Base-by-base conservation (phyloP, 805 yeast species). In the Ogataea neopini region DNA sequence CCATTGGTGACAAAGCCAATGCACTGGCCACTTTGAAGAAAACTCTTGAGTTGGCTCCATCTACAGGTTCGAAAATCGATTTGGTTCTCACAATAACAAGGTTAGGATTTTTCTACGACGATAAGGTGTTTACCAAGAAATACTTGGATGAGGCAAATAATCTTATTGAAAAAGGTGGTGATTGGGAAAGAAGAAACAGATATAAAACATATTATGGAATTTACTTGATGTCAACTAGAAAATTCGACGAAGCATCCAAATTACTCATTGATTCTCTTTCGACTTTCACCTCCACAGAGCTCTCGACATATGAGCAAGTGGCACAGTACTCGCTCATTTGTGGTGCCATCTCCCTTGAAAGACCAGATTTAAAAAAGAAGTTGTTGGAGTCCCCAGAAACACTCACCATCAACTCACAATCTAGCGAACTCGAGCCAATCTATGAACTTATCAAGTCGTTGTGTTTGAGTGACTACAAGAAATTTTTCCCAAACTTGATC, bases 151-250 rank as follows among this genome's bases (percentile, higher is more conserved):
- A 83, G 57, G 82, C 85, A 15, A 82, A 86, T 61, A 62, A 72
- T 19, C 76, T 88, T 64, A 89, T 94, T 60, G 98, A 92, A 60
- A 87, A 89, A 61, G 99, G 98, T 47, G 99, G 99, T 52, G 99
- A 94, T 67, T 94, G 99, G 99, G 99, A 94, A 71, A 87, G 99
- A 69, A 83, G 96, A 62, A 94, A 94, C 71, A 75, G 97, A 57
- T 89, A 80, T 75, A 94, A 94, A 73, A 88, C 97, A 5, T 94
- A 94, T 69, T 70, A 79, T 49, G 99, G 99, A 18, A 76, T 94
- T 41, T 88, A 88, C 64, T 72, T 80, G 30, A 71, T 94, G 78
- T 85, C 96, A 6, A 83, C 91, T 23, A 82, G 99, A 62, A 83
- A 88, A 59, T 94, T 94, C 61, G 74, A 73, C 34, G 95, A 88